Conservation (phyloP, 176 grass and related monocot genomes). For the Saccharum spontaneum region DNA sequence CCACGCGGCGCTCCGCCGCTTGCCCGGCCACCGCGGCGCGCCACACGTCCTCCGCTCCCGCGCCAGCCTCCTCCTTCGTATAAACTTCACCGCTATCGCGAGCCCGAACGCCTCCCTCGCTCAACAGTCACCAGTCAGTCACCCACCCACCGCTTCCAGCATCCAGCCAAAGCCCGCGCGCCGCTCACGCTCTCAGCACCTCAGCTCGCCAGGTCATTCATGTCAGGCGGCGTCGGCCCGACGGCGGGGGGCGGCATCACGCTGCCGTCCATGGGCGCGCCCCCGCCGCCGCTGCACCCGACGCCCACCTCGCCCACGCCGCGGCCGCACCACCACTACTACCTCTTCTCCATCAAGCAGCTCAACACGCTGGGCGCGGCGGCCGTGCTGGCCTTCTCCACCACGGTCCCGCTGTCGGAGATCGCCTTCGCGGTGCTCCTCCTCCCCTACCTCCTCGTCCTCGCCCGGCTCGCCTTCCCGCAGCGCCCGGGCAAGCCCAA, state of each 20-base stretch:
- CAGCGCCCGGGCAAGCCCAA: slow-evolving; percentile 24
- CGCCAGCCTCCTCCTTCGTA: not conserved
- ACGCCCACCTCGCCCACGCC: slow-evolving; percentile 40
- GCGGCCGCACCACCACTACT: slow-evolving; percentile 50
- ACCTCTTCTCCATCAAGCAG: slow-evolving; percentile 72
- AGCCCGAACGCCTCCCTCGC: not conserved
- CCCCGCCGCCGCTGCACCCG: slow-evolving; percentile 43
- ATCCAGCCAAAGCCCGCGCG: not conserved
- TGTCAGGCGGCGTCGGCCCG: slow-evolving; percentile 57
- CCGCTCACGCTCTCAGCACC: not conserved
- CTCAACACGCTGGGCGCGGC: slow-evolving; percentile 58
- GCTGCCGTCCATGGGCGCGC: slow-evolving; percentile 35
- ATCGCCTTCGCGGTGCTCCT: slow-evolving; percentile 50
- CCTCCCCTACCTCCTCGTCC: slow-evolving; percentile 49
- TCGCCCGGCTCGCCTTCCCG: slow-evolving; percentile 49
- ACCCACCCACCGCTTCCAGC: not conserved
- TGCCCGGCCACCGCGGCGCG: not conserved
- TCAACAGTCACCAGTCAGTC: too few relatives aligned
- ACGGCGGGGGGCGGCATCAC: slow-evolving; percentile 49
- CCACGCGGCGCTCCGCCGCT: slow-evolving; percentile 30
- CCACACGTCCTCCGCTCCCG: slow-evolving; percentile 22
- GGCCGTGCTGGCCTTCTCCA: slow-evolving; percentile 52
- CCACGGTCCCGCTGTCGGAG: slow-evolving; percentile 43
- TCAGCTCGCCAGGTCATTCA: not conserved
- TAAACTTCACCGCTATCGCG: not conserved